These are phyloP conservation scores for Clarireedia homoeocarpa DNA, from an alignment of 2,329 filamentous ascomycete species.

Conservation along the genomic window DNA sequence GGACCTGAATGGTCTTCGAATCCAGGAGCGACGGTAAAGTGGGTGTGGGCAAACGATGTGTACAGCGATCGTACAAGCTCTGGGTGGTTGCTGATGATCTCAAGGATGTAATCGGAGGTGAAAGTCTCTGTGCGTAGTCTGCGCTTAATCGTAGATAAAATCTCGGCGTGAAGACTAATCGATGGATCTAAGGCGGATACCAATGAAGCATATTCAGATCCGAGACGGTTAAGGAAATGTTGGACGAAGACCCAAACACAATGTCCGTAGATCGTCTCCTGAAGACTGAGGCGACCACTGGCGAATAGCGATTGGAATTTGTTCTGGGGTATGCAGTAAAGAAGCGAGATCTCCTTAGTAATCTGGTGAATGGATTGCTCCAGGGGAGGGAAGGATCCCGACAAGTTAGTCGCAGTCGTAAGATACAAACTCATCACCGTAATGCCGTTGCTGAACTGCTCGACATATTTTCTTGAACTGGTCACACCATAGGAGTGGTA, in stretches of 20 bases:
- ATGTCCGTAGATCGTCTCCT: slow-evolving; percentile 96
- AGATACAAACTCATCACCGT: slow-evolving; percentile 96
- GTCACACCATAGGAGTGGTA: slow-evolving; percentile 99
- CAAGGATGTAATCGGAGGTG: slow-evolving; percentile 93
- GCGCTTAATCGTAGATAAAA: slow-evolving; percentile 91
- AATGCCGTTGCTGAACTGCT: slow-evolving; percentile 98
- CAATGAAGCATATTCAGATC: slow-evolving; percentile 83
- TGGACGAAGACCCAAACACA: slow-evolving; percentile 97
- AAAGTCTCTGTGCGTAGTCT: slow-evolving; percentile 94
- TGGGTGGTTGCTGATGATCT: slow-evolving; percentile 91
- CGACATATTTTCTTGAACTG: slow-evolving; percentile 92
- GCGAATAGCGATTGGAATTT: slow-evolving; percentile 89
- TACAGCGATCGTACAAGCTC: slow-evolving; percentile 82
- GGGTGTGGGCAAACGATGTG: slow-evolving; percentile 81
- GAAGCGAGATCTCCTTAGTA: slow-evolving; percentile 92
- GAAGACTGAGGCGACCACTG: slow-evolving; percentile 76
- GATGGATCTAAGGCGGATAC: slow-evolving; percentile 70
- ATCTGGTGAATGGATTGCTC: slow-evolving; percentile 97
- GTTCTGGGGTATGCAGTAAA: slow-evolving; percentile 98
- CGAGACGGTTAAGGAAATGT: slow-evolving; percentile 91
- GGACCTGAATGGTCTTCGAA: slow-evolving; percentile 45
- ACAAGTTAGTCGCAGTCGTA: slow-evolving; percentile 56
- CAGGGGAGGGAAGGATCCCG: slow-evolving; percentile 63
- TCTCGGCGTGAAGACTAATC: slow-evolving; percentile 73
- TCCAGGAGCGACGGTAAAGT: slow-evolving; percentile 52